Evolutionary conservation across 2,329 filamentous ascomycete species (phyloP).

Genomic region (Metarhizium humberi): DNA sequence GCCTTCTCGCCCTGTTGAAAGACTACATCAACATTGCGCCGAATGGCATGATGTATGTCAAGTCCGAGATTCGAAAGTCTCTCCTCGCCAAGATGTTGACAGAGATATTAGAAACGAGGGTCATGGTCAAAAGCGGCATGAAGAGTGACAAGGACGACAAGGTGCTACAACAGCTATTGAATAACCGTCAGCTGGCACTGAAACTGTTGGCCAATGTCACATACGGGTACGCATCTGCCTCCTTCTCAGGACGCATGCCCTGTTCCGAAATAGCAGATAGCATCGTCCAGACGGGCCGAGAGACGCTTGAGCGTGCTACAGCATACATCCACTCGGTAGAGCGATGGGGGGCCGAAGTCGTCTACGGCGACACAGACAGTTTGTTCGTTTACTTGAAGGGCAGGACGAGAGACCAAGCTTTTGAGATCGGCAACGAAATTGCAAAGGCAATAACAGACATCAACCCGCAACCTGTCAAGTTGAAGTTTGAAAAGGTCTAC

Average conservation of each 20-base stretch:
- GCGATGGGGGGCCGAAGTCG: conserved; percentile 88
- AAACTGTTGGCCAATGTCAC: conserved; percentile 98
- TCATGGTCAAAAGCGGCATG: conserved; percentile 98
- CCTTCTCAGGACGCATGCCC: conserved; percentile 94
- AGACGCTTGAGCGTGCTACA: conserved; percentile 90
- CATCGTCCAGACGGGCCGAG: conserved; percentile 91
- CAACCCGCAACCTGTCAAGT: conserved; percentile 85
- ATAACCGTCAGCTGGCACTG: conserved; percentile 87
- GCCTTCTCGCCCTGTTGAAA: conserved; percentile 67
- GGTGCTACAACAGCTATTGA: conserved; percentile 73
- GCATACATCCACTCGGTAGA: conserved; percentile 82
- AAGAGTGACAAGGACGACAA: conserved; percentile 86
- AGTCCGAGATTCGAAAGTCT: conserved; percentile 76
- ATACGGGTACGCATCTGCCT: conserved; percentile 94
- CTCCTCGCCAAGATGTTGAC: conserved; percentile 92
- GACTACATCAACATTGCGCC: conserved; percentile 87
- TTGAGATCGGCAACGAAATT: conserved; percentile 88
- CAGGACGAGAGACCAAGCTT: conserved; percentile 78
- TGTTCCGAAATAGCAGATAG: conserved; percentile 97
- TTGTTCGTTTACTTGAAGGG: conserved; percentile 86
- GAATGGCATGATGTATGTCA: conserved; percentile 94
- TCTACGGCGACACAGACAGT: conserved; percentile 96
- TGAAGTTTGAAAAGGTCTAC: conserved; percentile 98
- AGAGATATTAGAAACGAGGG: conserved; percentile 88
- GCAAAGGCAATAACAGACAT: conserved; percentile 76